Conservation (phyloP, 768 basidiomycete species). For the Leccinellum rugosiceps region DNA sequence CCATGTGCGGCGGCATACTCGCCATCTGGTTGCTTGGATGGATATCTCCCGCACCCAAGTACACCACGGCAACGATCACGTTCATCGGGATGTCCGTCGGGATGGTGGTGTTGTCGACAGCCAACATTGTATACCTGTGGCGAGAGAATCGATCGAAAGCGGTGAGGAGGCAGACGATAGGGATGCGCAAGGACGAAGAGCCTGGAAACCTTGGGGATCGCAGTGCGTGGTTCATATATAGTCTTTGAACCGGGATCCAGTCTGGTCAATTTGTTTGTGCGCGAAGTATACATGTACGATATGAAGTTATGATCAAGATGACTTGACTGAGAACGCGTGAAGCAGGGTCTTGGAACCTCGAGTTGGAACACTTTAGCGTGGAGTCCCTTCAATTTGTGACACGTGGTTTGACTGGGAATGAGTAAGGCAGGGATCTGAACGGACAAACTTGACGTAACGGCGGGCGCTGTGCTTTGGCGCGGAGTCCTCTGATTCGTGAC, state of each 20-base stretch:
- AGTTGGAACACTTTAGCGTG: no score
- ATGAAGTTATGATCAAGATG: no score
- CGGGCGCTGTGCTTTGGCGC: no score
- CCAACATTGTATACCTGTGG: neutral
- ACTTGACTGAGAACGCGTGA: no score
- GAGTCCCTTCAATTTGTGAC: no score
- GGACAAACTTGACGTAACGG: no score
- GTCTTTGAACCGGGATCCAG: neutral
- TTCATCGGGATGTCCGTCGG: neutral
- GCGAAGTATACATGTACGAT: no score
- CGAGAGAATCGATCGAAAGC: neutral
- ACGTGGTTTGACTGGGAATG: no score
- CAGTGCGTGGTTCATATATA: neutral
- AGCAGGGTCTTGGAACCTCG: no score
- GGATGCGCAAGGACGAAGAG: neutral
- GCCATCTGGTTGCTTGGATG: neutral
- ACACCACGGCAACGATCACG: neutral
- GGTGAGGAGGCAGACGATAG: neutral
- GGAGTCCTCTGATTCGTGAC: no score
- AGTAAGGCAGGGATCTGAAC: no score
- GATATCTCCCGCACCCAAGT: neutral
- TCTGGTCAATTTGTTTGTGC: no score
- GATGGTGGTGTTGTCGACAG: neutral
- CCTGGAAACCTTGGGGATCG: neutral
- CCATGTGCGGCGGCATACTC: neutral